These are phyloP conservation scores for Paraphoma chrysanthemicola DNA, from an alignment of 2,329 filamentous ascomycete species.

Conservation along the genomic window DNA sequence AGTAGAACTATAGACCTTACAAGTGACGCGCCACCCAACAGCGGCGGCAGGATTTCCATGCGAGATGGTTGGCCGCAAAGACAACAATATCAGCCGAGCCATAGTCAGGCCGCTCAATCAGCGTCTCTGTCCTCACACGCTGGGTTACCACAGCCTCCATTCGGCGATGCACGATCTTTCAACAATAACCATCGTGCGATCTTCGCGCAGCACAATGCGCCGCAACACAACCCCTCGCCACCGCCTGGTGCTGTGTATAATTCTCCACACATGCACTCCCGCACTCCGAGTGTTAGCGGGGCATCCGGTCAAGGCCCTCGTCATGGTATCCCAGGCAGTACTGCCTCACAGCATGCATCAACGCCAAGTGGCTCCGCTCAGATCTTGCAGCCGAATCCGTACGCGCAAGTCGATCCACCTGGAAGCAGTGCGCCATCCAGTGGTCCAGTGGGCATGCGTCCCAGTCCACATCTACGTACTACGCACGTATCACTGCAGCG, in stretches of 20 bases:
- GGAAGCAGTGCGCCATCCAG: slow-evolving; percentile 32
- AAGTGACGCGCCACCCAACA: slow-evolving; percentile 30
- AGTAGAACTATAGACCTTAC: slow-evolving; percentile 42
- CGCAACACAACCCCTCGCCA: slow-evolving; percentile 43
- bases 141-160: slow-evolving; percentile 32
- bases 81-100: slow-evolving; percentile 32
- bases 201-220: slow-evolving; percentile 41
- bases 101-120: slow-evolving; percentile 35
- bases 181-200: slow-evolving; percentile 37
- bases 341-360: slow-evolving; percentile 27
- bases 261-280: slow-evolving; percentile 44
- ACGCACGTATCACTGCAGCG: slow-evolving; percentile 37
- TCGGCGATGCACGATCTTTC: slow-evolving; percentile 27
- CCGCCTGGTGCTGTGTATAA: slow-evolving; percentile 39
- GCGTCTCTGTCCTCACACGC: slow-evolving; percentile 34
- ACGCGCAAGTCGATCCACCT: slow-evolving; percentile 46
- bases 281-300: slow-evolving; percentile 43
- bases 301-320: slow-evolving; percentile 31
- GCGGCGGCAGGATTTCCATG: slow-evolving; percentile 13
- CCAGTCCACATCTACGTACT: slow-evolving; percentile 43
- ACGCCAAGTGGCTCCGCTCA: slow-evolving; percentile 25
- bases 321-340: slow-evolving; percentile 28
- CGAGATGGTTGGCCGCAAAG: slow-evolving; percentile 41
- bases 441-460: slow-evolving; percentile 45
- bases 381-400: slow-evolving; percentile 47